Base-by-base conservation (phyloP, 176 grass and related monocot species). In the Triticum turgidum region DNA sequence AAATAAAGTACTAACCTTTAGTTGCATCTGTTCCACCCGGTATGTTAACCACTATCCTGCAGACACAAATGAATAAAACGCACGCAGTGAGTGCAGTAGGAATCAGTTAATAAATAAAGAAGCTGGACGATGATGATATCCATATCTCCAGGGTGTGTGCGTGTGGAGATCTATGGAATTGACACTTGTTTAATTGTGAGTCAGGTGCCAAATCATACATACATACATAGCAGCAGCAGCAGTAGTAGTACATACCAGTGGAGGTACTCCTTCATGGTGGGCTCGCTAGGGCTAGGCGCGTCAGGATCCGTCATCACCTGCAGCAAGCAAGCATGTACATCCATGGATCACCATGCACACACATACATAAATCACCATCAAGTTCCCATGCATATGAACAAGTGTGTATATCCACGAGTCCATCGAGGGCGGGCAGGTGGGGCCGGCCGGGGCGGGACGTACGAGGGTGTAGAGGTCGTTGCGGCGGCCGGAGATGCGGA, bases 221-320 rank as follows among this genome's bases (percentile, higher is more conserved):
- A 47, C 29, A 30, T 34, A 34, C 6, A 35, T 45, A 38, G 37
- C 37, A 38, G 37, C 37, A 38, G 37, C 7, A 38, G 37, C 0
- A 41, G 39, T 11, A 17, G 13, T 52, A 15, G 22, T 10, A 54
- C 67, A 6, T 78, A 90, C 88, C 84, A 98, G 73, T 98, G 95
- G 74, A 95, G 82, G 71, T 89, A 91, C 85, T 98, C 95, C 35
- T 89, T 85, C 92, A 93, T 91, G 39, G 83, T 87, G 4, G 92
- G 95, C 3, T 97, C 92, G 77, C 95, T 97, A 15, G 95, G 95
- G 63, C 95, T 94, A 8, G 92, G 95, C 20, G 95, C 95, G 77
- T 97, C 95, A 9, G 93, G 95, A 59, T 98, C 95, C 41, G 91
- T 92, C 95, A 98, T 95, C 59, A 98, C 58, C 95, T 98, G n/a